Evolutionary conservation across 257 asterid genomes (phyloP), one percentile per base, ranked within the genome.

Genomic region (Lavandula angustifolia): DNA sequence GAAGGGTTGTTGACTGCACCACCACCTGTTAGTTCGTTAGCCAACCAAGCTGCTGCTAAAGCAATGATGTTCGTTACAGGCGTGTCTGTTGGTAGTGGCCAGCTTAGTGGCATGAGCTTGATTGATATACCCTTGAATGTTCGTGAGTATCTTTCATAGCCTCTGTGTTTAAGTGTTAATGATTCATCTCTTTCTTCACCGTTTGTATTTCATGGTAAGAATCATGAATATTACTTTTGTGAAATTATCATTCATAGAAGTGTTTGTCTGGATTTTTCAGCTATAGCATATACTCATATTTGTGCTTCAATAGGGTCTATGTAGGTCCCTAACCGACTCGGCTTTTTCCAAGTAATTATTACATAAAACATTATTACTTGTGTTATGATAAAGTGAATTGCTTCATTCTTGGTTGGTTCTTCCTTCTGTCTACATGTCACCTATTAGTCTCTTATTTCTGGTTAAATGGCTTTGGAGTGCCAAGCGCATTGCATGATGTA

Each of bases 31-130:
- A 81, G 89, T 80, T 75, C 89, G 67, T 74, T 86, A 82, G 97
- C 99, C 50, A 94, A 87, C 82, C 97, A 90, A 82, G 97, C 97
- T 54, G 96, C 96, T 61, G 91, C 89, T 35, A 90, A 87, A 79
- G 97, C 97, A 57, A 82, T 86, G 95, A 67, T 90, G 94, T 80
- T 85, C 67, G 89, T 87, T 80, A 84, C 97, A 59, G 97, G 96
- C 75, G 40, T 81, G 61, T 63, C 91, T 67, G 86, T 81, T 68
- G 81, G 90, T 66, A 79, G 81, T 83, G 96, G 94, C 71, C 85
- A 81, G 75, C 86, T 87, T 70, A 95, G 85, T 80, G 87, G 89
- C 76, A 69, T 90, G 82, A 84, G 86, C 85, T 81, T 86, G 79
- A 90, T 84, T 68, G 99, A 90, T 66, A 60, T 90, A 83, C 95